phyloP scores from a whole-genome alignment of 192 early-diverging fungal species.

The Phlyctochytrium planicorne region DNA sequence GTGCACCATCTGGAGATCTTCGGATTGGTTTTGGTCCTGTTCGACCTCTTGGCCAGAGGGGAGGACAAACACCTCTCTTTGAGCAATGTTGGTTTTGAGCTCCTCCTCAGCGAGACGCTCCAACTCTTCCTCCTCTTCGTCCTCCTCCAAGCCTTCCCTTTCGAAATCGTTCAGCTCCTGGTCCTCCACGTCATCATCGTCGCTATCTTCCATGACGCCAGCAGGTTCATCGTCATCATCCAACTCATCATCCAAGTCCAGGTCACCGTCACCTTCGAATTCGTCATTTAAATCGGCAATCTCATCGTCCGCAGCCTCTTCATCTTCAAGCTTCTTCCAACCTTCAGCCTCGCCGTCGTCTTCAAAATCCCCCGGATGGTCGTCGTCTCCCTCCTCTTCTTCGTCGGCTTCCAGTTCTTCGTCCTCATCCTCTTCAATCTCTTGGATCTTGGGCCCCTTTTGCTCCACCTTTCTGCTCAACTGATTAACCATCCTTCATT shows the following conservation, averaged over 20 bases:
- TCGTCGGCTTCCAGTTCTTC: slow-evolving; percentile 26
- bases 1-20: slow-evolving; percentile 74
- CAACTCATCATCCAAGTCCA: slow-evolving; percentile 32
- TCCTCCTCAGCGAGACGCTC: slow-evolving; percentile 70
- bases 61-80: slow-evolving; percentile 65
- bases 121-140: slow-evolving; percentile 60
- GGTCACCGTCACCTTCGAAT: neutral
- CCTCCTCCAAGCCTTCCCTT: slow-evolving; percentile 68
- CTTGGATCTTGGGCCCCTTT: neutral
- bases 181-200: slow-evolving; percentile 53
- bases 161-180: slow-evolving; percentile 55
- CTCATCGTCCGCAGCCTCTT: no score
- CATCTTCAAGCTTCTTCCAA: neutral
- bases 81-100: slow-evolving; percentile 73
- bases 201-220: slow-evolving; percentile 41
- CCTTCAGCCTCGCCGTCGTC: neutral
- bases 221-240: slow-evolving; percentile 19
- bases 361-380: neutral
- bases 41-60: slow-evolving; percentile 64
- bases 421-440: slow-evolving; percentile 19
- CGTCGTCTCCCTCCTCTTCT: slow-evolving; percentile 17
- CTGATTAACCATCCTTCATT: neutral
- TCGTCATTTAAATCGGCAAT: neutral
- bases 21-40: slow-evolving; percentile 58
- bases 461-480: neutral